These are phyloP conservation scores for Gentiana macrophylla DNA, from an alignment of 257 asterid genomes.

Conservation along the genomic window DNA sequence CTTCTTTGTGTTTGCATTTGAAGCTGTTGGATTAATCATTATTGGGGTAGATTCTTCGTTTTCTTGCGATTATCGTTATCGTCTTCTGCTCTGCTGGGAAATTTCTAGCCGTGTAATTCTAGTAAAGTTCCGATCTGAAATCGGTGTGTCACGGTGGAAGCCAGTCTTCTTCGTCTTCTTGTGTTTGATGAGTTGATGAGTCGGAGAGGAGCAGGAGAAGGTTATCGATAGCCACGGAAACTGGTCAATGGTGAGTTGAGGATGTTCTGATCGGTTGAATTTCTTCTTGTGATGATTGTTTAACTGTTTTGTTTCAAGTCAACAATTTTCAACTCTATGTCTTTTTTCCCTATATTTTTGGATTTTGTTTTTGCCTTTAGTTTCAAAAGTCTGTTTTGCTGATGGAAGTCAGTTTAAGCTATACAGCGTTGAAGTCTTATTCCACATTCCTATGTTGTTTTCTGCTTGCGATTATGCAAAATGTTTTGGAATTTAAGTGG, in stretches of 20 bases:
- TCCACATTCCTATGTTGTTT: background rate
- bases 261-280: constrained; percentile 18
- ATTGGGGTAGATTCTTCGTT: constrained; percentile 3
- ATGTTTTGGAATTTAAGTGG: background rate
- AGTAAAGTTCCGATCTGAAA: constrained; percentile 54
- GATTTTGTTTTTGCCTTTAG: background rate
- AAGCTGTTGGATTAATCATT: constrained; percentile 2
- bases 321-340: constrained; percentile 16
- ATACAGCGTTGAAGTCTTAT: background rate
- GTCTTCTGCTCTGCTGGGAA: constrained; percentile 14
- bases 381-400: constrained; percentile 3
- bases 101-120: constrained; percentile 14
- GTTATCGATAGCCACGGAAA: constrained; percentile 48
- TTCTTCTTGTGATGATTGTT: constrained; percentile 20
- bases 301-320: constrained; percentile 12
- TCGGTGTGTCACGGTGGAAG: constrained; percentile 34
- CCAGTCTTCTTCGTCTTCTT: constrained; percentile 18
- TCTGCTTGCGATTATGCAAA: background rate
- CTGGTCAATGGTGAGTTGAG: constrained; percentile 50
- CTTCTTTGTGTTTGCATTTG: constrained; percentile 10
- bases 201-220: constrained; percentile 34
- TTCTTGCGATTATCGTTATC: constrained; percentile 9
- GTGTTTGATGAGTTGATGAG: constrained; percentile 59
- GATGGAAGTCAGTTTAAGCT: background rate
- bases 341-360: background rate